phyloP scores from a whole-genome alignment of 1,284 basidiomycete species.

The Blastosporella zonata region DNA sequence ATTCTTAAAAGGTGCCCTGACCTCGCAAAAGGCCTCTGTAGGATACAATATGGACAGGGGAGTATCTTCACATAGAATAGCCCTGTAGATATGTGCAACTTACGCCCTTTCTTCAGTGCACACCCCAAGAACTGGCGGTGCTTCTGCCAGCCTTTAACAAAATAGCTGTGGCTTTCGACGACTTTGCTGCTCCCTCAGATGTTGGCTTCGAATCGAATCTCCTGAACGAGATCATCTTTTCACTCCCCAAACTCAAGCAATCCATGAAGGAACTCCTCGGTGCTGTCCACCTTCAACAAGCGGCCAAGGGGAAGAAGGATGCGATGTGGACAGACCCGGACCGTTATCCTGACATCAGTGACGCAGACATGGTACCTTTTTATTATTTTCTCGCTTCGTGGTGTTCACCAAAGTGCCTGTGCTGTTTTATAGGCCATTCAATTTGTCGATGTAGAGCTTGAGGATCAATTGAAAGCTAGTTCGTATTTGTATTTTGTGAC shows the following conservation, averaged over 20 bases:
- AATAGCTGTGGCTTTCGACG: conserved; percentile 66
- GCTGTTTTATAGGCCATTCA: conserved; percentile 45
- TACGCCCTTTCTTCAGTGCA: conserved; percentile 50
- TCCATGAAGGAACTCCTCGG: conserved; percentile 57
- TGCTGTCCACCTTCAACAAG: conserved; percentile 62
- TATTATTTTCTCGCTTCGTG: background rate
- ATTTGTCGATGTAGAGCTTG: conserved; percentile 69
- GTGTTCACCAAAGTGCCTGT: background rate
- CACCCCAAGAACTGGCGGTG: conserved; percentile 79
- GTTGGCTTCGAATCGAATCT: conserved; percentile 62
- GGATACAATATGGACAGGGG: conserved; percentile 89
- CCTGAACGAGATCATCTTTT: conserved; percentile 69
- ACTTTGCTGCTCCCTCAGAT: conserved; percentile 39
- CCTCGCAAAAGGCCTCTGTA: conserved; percentile 82
- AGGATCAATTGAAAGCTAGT: conserved; percentile 74
- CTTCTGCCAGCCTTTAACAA: conserved; percentile 78
- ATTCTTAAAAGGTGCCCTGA: conserved; percentile 80
- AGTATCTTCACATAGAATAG: conserved; percentile 6
- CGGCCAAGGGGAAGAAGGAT: conserved; percentile 69
- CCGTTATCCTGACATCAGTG: conserved; percentile 65
- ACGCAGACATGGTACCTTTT: conserved; percentile 35
- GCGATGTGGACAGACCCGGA: conserved; percentile 73
- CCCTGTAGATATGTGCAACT: background rate
- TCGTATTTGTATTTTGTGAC: conserved; percentile 19
- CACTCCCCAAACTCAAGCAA: conserved; percentile 64